Conservation (phyloP, 768 basidiomycete genomes). For the Suillus occidentalis region DNA sequence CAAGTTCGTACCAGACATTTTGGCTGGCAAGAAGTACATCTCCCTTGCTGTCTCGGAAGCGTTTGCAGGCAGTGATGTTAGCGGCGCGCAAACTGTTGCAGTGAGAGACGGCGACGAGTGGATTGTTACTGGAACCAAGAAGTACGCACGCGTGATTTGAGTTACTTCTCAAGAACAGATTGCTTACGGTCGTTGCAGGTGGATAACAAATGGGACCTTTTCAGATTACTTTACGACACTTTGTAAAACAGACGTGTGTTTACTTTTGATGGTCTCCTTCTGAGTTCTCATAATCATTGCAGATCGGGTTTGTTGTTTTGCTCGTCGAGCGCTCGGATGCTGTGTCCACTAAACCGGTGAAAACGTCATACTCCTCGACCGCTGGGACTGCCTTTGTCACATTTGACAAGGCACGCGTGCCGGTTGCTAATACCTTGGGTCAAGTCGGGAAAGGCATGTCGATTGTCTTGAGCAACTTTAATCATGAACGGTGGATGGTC, state of each 20-base stretch:
- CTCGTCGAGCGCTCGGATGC: constrained; percentile 70
- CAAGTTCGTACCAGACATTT: constrained; percentile 70
- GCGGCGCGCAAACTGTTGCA: constrained; percentile 84
- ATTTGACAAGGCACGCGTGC: constrained; percentile 81
- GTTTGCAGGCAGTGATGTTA: constrained; percentile 86
- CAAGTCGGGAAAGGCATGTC: constrained; percentile 80
- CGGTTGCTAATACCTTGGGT: constrained; percentile 86
- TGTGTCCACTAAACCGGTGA: constrained; percentile 85
- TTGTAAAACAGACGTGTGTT: constrained; percentile 63
- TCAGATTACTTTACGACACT: constrained; percentile 84
- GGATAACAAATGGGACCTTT: constrained; percentile 89
- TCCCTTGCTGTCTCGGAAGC: constrained; percentile 92
- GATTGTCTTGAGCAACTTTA: constrained; percentile 83
- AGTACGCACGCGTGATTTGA: constrained; percentile 45
- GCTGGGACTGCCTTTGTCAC: constrained; percentile 90
- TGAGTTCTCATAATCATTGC: not conserved
- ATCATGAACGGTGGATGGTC: constrained; percentile 92
- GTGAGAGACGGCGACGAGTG: constrained; percentile 82
- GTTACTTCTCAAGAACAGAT: not conserved
- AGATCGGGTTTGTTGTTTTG: constrained; percentile 76
- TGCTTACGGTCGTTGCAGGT: constrained; percentile 43
- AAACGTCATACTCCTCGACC: constrained; percentile 88
- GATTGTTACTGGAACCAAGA: constrained; percentile 93
- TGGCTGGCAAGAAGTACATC: constrained; percentile 80
- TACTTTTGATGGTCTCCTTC: constrained; percentile 1